Base-by-base conservation (phyloP, 257 asterid species). In the Datura wrightii region DNA sequence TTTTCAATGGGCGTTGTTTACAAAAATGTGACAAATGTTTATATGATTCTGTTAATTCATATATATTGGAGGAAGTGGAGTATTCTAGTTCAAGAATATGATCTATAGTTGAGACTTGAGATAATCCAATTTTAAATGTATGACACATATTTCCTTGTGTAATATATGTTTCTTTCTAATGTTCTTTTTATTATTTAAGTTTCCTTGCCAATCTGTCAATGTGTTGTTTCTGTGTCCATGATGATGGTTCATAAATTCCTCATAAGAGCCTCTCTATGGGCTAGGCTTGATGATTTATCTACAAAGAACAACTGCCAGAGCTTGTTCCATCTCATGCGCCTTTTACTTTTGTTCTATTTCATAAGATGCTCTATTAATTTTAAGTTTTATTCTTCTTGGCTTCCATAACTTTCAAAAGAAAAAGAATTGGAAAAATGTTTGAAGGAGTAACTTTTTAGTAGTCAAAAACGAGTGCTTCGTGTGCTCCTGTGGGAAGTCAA, bases 1-100 rank as follows among this genome's bases (percentile, higher is more conserved):
- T 70, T 69, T 67, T 67, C 31, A 67, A 39, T 50, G 14, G 16
- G 15, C 4, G 14, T 4, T 41, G 67, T 70, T 70, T 9, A 18
- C 79, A 18, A 42, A 70, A 42, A 70, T 42, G 79, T 70, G 55
- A 9, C 79, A 18, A 41, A 70, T 70, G 55, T 42, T 42, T 70
- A 46, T 9, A 42, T 70, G 79, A 42, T 42, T 70, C 52, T n/a
- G 55, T 18, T 70, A 42, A 18, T 8, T 67, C 36, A n/a, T 70
- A 41, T 42, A 18, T 70, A 70, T 70, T 42, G 3, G 79, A 42
- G 79, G 54, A 70, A 70, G 79, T 42, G 55, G 55, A 70, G 18
- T 42, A 31, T 70, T 70, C 55, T 70, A 8, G 7, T 18, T 70
- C 79, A 42, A 70, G 55, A 70, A 70, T 70, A 42, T 70, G 37